phyloP scores from a whole-genome alignment of 345 rosid genomes.

The Euphorbia pulcherrima region DNA sequence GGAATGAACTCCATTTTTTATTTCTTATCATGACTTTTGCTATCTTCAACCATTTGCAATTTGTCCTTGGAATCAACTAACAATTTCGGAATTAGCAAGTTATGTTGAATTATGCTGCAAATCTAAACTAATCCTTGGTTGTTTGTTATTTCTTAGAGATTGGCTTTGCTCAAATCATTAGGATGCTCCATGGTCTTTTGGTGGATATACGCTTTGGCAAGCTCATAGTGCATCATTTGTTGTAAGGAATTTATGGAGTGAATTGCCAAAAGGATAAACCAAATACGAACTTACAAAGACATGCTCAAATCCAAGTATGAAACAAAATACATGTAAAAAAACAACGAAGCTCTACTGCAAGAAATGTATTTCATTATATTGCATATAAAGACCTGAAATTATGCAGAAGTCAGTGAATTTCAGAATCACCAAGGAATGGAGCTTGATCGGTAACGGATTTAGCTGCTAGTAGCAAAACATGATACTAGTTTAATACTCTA shows the following conservation, averaged over 20 bases:
- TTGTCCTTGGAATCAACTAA: too few species aligned
- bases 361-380: too few species aligned
- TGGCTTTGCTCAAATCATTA: conserved; percentile 55
- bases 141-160: conserved; percentile 34
- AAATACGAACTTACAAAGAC: conserved; percentile 60
- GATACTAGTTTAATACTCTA: too few species aligned
- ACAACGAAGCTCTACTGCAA: background rate
- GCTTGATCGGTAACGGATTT: conserved; percentile 82
- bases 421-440: conserved; percentile 89
- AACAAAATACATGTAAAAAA: background rate
- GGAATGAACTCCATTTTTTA: too few species aligned
- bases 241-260: conserved; percentile 25
- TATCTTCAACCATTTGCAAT: too few species aligned
- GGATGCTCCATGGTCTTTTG: conserved; percentile 97
- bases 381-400: conserved; percentile 57
- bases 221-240: conserved; percentile 94
- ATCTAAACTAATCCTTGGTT: background rate
- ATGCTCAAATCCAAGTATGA: conserved; percentile 37
- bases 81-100: too few species aligned
- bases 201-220: conserved; percentile 80
- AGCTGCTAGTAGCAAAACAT: conserved; percentile 35
- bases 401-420: conserved; percentile 89
- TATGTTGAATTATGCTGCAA: background rate
- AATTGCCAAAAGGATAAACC: background rate
- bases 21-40: too few species aligned